A percentile compares a stretch with the other conserved stretches of the same genome.
Conservation (phyloP, 108 stramenopile genomes). For the Skeletonema costatum region DNA sequence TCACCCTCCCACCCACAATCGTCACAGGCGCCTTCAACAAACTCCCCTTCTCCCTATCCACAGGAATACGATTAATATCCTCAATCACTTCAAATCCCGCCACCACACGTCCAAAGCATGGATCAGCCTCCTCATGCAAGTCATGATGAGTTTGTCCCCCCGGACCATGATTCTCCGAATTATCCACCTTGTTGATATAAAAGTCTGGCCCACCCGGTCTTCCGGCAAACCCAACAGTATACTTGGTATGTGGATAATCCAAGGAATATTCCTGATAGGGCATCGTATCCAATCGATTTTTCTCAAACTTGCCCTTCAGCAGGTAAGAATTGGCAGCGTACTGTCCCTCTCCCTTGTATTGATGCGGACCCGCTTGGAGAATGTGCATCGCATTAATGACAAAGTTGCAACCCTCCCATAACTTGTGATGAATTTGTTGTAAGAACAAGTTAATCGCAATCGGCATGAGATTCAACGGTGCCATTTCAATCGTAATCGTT, state of each 20-base stretch:
- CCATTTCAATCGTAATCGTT: slow-evolving; percentile 65
- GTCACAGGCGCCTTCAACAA: neutral
- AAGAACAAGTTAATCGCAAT: slow-evolving; percentile 85
- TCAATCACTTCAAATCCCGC: slow-evolving; percentile 49
- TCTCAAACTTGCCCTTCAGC: slow-evolving; percentile 35
- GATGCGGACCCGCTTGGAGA: slow-evolving; percentile 63
- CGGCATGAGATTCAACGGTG: slow-evolving; percentile 78
- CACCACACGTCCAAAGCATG: slow-evolving; percentile 83
- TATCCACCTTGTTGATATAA: slow-evolving; percentile 90
- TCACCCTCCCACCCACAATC: neutral
- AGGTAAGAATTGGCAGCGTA: slow-evolving; percentile 5
- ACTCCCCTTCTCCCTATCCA: slow-evolving; percentile 14
- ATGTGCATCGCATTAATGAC: slow-evolving; percentile 77
- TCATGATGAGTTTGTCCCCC: slow-evolving; percentile 80
- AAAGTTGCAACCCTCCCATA: slow-evolving; percentile 73
- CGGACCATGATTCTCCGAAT: slow-evolving; percentile 83
- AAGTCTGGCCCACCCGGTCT: slow-evolving; percentile 92
- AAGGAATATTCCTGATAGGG: slow-evolving; percentile 83
- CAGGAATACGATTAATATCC: slow-evolving; percentile 23
- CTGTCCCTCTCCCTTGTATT: slow-evolving; percentile 2
- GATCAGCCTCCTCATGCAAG: slow-evolving; percentile 82
- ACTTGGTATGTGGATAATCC: slow-evolving; percentile 69
- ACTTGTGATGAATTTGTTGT: slow-evolving; percentile 75
- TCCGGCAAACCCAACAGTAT: slow-evolving; percentile 85
- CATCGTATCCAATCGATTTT: slow-evolving; percentile 46